phyloP scores from a whole-genome alignment of 2,329 filamentous ascomycete species.

The Fusarium cicatricum region DNA sequence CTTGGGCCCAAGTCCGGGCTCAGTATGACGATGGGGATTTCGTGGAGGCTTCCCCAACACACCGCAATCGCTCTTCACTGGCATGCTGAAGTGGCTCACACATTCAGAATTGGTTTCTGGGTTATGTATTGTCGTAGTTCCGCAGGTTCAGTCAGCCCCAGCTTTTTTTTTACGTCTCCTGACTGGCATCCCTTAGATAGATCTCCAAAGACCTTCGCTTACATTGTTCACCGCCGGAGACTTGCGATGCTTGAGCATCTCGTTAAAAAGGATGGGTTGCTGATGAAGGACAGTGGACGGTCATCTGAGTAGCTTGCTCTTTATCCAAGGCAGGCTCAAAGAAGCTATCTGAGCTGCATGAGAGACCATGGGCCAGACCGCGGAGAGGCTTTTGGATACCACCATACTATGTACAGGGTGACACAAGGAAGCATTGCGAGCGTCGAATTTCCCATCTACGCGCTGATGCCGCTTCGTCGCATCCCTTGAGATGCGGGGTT shows the following conservation, averaged over 20 bases:
- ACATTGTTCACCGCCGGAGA: constrained; percentile 35
- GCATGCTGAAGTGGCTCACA: neutral
- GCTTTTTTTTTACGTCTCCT: no score
- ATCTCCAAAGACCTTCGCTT: no score
- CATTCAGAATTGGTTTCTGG: neutral
- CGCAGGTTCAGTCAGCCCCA: no score
- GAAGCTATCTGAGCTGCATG: constrained; percentile 27
- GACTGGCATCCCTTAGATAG: no score
- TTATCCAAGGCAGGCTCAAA: constrained; percentile 12
- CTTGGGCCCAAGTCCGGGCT: neutral
- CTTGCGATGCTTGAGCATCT: constrained; percentile 27
- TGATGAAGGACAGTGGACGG: constrained; percentile 29
- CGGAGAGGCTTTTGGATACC: constrained; percentile 18
- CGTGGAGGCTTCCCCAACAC: neutral
- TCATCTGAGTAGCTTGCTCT: neutral
- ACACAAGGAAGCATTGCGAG: constrained; percentile 15
- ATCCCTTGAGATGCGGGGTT: constrained; percentile 39
- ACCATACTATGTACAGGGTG: constrained; percentile 14
- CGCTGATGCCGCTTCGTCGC: constrained; percentile 41
- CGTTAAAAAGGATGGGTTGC: constrained; percentile 29
- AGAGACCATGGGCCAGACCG: constrained; percentile 21
- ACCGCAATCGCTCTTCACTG: neutral
- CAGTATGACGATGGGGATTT: neutral
- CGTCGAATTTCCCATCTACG: constrained; percentile 35
- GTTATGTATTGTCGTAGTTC: constrained; percentile 14